A percentile compares a stretch with the other conserved stretches of the same genome.
Evolutionary conservation across 2,329 filamentous ascomycete genomes (phyloP).

Genomic region (Colletotrichum tropicale): DNA sequence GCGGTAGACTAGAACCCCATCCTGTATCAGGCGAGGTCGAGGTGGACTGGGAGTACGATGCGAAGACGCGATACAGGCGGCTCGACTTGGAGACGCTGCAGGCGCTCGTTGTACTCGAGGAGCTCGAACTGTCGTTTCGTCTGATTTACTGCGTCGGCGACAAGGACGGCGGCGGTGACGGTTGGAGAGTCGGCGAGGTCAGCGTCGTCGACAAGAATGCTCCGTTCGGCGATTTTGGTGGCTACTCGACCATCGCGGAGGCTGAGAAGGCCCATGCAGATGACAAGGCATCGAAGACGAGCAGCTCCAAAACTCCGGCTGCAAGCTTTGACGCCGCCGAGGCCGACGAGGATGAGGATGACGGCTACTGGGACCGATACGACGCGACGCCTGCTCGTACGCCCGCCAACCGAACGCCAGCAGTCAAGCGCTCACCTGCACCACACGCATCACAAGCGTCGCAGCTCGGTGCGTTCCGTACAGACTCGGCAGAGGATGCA

Average conservation of each 20-base stretch:
- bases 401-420: constrained; percentile 42
- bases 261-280: constrained; percentile 63
- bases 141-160: constrained; percentile 75
- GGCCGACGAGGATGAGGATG: constrained; percentile 67
- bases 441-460: constrained; percentile 41
- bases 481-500: constrained; percentile 62
- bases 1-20: constrained; percentile 75
- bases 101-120: constrained; percentile 64
- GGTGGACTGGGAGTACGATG: constrained; percentile 70
- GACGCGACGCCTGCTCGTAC: constrained; percentile 72
- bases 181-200: constrained; percentile 77
- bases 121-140: constrained; percentile 66
- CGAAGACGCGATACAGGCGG: constrained; percentile 67
- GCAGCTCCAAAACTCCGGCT: constrained; percentile 10
- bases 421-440: constrained; percentile 65
- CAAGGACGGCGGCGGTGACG: constrained; percentile 62
- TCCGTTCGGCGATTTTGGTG: constrained; percentile 60
- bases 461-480: constrained; percentile 24
- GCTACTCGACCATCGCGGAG: constrained; percentile 55
- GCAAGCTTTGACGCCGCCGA: constrained; percentile 18
- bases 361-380: constrained; percentile 82
- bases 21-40: constrained; percentile 82
- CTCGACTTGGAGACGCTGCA: constrained; percentile 79
- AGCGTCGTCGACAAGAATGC: constrained; percentile 60
- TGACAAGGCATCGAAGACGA: constrained; percentile 27